These are phyloP conservation scores for Mycena belliarum DNA, from an alignment of 768 basidiomycete species.

Conservation along the genomic window DNA sequence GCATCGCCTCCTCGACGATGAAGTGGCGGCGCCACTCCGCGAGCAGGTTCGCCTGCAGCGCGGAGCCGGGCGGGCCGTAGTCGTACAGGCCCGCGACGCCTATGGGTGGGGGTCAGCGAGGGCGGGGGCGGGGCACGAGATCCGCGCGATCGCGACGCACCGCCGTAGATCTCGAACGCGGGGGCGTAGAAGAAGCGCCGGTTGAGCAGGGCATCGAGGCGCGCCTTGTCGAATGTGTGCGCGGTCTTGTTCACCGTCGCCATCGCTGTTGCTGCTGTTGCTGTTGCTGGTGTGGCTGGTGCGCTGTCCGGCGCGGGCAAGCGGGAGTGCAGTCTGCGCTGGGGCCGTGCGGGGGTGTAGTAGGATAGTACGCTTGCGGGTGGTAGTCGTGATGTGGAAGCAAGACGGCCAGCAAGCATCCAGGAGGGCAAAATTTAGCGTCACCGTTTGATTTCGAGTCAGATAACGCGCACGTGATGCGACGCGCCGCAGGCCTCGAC, in stretches of 20 bases:
- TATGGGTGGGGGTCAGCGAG: too few relatives aligned
- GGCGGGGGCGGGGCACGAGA: too few relatives aligned
- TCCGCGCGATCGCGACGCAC: constrained; percentile 47
- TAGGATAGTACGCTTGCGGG: too few relatives aligned
- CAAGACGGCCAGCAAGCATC: constrained; percentile 10
- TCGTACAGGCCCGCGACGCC: constrained; percentile 98
- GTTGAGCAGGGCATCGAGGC: constrained; percentile 83
- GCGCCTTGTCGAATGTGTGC: constrained; percentile 83
- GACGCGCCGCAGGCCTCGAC: neutral
- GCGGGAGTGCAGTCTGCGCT: neutral
- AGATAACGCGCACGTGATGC: neutral
- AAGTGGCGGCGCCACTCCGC: constrained; percentile 97
- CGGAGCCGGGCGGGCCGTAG: constrained; percentile 95
- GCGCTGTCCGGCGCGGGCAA: neutral
- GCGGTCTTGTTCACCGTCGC: constrained; percentile 72
- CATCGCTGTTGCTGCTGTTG: too few relatives aligned
- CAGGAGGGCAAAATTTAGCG: neutral
- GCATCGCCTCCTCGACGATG: constrained; percentile 97
- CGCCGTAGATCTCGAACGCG: constrained; percentile 98
- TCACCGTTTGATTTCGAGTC: neutral
- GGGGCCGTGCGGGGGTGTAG: too few relatives aligned
- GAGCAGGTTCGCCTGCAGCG: constrained; percentile 95
- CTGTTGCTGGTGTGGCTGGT: too few relatives aligned
- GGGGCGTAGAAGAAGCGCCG: constrained; percentile 97
- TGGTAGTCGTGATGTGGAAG: constrained; percentile 2